Evolutionary conservation across 352 stramenopile genomes (phyloP), one percentile per base, ranked within the genome.

Genomic region (Globisporangium orthogonon): DNA sequence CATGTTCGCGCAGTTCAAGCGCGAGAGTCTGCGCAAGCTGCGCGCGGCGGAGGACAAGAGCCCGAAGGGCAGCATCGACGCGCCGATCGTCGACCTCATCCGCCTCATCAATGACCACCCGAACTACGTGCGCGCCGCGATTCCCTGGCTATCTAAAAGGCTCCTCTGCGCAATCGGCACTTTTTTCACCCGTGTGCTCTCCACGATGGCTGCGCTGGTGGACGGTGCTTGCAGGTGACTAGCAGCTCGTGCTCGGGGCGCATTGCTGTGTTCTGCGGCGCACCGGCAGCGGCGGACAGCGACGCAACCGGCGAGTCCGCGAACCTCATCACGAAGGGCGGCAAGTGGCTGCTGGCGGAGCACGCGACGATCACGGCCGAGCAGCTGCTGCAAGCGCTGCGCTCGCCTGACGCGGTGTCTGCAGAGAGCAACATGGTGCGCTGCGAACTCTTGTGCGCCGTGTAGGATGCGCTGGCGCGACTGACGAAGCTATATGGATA

Each of bases 171-270:
- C 33, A 37, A 9, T 37, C 10, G 33, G 6, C 33, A 37, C 37
- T 57, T 11, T 41, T 13, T 11, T 14, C 9, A 41, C 9, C 7
- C 35, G 11, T 4, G 11, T 14, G 10, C 35, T 4, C 35, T 30
- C 11, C 7, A 3, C 7, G 3, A 23, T 54, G 14, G 17, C 9
- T 35, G 15, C 9, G 7, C 54, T 44, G 11, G 10, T 37, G 47
- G 7, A 2, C 14, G 33, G 4, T 40, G 7, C 9, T 35, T 33
- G 28, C 44, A 94, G 84, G 84, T 96, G 53, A 97, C 89, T 1
- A 97, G 87, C 44, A 96, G 84, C 66, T 96, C 85, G 17, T 97
- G 91, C 65, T 96, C 84, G 1, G 91, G 91, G 13, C 83, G 91
- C 18, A 96, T 97, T 45, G 81, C 83, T 4, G 65, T 97, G 13